Base-by-base conservation (phyloP, 192 early-diverging fungal species). In the Backusella luteola region DNA sequence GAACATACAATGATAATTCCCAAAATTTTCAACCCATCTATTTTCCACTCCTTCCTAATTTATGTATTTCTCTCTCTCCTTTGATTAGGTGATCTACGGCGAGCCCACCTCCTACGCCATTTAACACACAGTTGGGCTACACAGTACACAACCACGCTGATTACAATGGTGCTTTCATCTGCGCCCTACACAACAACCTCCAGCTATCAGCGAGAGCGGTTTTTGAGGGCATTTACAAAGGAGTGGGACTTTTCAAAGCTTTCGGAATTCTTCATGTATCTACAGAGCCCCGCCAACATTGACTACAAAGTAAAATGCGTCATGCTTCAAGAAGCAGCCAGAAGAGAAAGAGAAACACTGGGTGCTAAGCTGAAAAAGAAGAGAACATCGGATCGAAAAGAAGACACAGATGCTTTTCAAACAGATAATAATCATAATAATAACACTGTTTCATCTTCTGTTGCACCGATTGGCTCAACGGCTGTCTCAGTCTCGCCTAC, bases 201-300 rank as follows among this genome's bases (percentile, higher is more conserved):
- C 11, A 78, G 77, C 23, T 34, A 49, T 29, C 76, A 78, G 26
- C 59, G 78, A 26, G 80, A 84, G 29, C 74, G 80, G 1, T 90
- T 91, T 53, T 56, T 91, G 56, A 80, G 84, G 59, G 85, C 86
- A 5, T 86, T 90, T 34, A 86, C 88, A 6, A 82, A 85, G 8
- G 86, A 88, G 76, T 91, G 88, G 88, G 88, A 89, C 79, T 90
- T 92, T 86, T 87, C 84, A 73, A 84, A 87, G 56, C 71, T 89
- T 66, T 85, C 89, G 32, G 85, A 90, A 81, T 89, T 91, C 36
- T 90, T 90, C 76, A 89, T 89, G 74, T 87, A 87, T 11, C 85
- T 91, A 5, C 84, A 86, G 73, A 84, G 81, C 70, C 87, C 82
- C 67, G 87, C 71, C 39, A 85, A 84, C 35, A 73, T 85, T 9